A percentile compares a stretch with the other conserved stretches of the same genome.
These are phyloP conservation scores for Pascua sp. DNA, from an alignment of 1,284 basidiomycete species.

Conservation along the genomic window DNA sequence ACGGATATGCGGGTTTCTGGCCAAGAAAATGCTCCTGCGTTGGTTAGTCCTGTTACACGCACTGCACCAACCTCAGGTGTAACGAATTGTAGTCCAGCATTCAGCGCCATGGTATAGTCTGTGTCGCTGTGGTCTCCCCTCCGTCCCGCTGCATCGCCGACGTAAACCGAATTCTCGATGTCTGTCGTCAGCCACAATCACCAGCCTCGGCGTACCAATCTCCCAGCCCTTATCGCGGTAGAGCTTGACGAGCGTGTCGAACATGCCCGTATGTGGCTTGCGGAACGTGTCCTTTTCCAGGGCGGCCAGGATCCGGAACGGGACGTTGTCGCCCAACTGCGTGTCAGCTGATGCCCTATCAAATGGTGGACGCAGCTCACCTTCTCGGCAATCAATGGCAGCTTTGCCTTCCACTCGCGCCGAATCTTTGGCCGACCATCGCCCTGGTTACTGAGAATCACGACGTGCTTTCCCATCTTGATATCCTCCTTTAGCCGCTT, in stretches of 20 bases:
- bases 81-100: slow-evolving; percentile 66
- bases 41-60: no score
- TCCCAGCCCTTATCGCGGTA: slow-evolving; percentile 59
- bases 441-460: slow-evolving; percentile 76
- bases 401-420: slow-evolving; percentile 70
- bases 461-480: slow-evolving; percentile 67
- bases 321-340: slow-evolving; percentile 50
- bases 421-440: slow-evolving; percentile 51
- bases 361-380: slow-evolving; percentile 52
- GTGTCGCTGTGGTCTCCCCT: slow-evolving; percentile 67
- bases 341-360: not conserved
- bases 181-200: slow-evolving; percentile 54
- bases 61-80: slow-evolving; percentile 60
- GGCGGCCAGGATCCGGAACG: slow-evolving; percentile 77
- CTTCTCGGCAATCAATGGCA: slow-evolving; percentile 63
- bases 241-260: slow-evolving; percentile 64
- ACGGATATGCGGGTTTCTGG: slow-evolving; percentile 47
- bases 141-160: slow-evolving; percentile 75
- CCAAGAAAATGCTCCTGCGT: slow-evolving; percentile 63
- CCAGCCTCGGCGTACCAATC: slow-evolving; percentile 58
- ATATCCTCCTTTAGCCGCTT: slow-evolving; percentile 61
- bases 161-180: slow-evolving; percentile 64
- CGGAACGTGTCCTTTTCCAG: slow-evolving; percentile 61
- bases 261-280: slow-evolving; percentile 90
- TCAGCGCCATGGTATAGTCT: slow-evolving; percentile 80